Evolutionary conservation across 2,329 filamentous ascomycete species (phyloP).

Genomic region (Cylindrodendrum hubeiense): DNA sequence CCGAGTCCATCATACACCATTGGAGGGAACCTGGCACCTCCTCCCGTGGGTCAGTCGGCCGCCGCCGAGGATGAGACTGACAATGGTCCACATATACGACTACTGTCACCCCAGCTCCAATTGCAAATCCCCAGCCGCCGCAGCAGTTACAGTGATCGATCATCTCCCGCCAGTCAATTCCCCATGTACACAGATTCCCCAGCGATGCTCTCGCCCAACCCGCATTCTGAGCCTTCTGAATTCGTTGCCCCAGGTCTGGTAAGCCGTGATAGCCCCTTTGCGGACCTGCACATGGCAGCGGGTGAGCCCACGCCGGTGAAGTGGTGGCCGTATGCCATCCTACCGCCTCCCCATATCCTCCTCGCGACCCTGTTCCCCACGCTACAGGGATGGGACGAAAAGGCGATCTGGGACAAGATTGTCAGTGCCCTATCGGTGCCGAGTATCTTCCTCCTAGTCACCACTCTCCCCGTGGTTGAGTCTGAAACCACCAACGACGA

Average conservation of each 20-base stretch:
- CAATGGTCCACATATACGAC: constrained; percentile 15
- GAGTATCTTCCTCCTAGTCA: constrained; percentile 88
- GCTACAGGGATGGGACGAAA: constrained; percentile 82
- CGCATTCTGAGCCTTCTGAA: constrained; percentile 61
- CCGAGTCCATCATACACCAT: constrained; percentile 50
- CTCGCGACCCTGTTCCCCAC: constrained; percentile 87
- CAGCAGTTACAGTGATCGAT: constrained; percentile 57
- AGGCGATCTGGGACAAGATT: constrained; percentile 86
- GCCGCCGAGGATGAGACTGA: constrained; percentile 27
- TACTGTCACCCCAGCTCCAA: constrained; percentile 48
- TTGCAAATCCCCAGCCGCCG: constrained; percentile 62
- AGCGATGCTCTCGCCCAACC: constrained; percentile 56
- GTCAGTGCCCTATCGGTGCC: constrained; percentile 87
- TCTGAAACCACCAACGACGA: constrained; percentile 66
- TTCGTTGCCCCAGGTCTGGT: constrained; percentile 58
- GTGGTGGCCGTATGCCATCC: constrained; percentile 85
- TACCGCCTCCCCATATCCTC: constrained; percentile 80
- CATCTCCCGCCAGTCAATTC: constrained; percentile 72
- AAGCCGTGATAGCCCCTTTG: constrained; percentile 62
- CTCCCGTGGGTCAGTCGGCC: constrained; percentile 48
- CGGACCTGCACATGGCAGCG: constrained; percentile 54
- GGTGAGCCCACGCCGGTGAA: constrained; percentile 62
- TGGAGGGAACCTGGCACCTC: constrained; percentile 57
- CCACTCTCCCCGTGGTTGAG: constrained; percentile 93
- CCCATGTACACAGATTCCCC: constrained; percentile 75